These are phyloP conservation scores for Alternaria triticimaculans DNA, from an alignment of 2,329 filamentous ascomycete genomes.

Conservation along the genomic window DNA sequence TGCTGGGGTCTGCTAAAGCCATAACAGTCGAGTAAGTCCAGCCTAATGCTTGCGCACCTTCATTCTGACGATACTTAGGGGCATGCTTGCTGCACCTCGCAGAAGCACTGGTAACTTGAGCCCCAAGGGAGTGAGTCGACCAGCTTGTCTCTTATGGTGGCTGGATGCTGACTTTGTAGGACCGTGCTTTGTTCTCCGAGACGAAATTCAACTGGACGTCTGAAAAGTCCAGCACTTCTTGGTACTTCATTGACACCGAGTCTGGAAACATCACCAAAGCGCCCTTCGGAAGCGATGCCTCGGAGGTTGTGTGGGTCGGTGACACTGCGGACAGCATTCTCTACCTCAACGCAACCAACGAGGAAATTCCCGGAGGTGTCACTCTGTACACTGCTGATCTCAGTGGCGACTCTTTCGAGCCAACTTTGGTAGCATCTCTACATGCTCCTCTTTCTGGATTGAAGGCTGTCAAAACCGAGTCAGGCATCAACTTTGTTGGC, in stretches of 20 bases:
- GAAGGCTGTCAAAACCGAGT: conserved; percentile 52
- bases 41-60: background rate
- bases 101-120: conserved; percentile 43
- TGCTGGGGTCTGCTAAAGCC: conserved; percentile 35
- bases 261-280: conserved; percentile 43
- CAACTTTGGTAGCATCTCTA: conserved; percentile 46
- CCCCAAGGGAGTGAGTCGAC: conserved; percentile 38
- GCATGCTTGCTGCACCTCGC: conserved; percentile 36
- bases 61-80: conserved; percentile 18
- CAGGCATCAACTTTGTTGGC: conserved; percentile 56
- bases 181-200: conserved; percentile 43
- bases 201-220: conserved; percentile 47
- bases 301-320: conserved; percentile 45
- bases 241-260: conserved; percentile 41
- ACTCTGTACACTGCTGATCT: conserved; percentile 45
- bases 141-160: background rate
- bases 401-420: conserved; percentile 30
- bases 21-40: conserved; percentile 36
- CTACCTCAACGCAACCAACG: conserved; percentile 69
- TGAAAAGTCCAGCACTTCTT: conserved; percentile 57
- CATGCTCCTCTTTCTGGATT: conserved; percentile 59
- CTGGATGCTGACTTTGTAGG: conserved; percentile 23
- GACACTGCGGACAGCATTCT: conserved; percentile 60
- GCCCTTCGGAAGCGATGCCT: conserved; percentile 40
- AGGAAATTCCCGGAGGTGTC: conserved; percentile 52